phyloP scores from a whole-genome alignment of 345 rosid genomes.

The Barbarea vulgaris region DNA sequence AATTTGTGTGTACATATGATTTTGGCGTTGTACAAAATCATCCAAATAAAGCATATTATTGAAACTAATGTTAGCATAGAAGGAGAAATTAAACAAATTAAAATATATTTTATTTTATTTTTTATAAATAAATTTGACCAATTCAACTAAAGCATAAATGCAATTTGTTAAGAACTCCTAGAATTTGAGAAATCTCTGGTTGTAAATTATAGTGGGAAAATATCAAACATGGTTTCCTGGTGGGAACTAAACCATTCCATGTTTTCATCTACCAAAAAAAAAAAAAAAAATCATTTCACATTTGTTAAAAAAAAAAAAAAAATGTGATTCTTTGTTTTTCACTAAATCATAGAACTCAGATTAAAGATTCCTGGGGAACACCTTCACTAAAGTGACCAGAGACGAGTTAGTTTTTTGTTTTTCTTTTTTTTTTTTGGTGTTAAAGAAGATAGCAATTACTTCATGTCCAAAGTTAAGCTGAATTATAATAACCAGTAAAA shows the following conservation, averaged over 20 bases:
- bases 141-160: conserved; percentile 4
- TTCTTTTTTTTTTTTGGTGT: not conserved
- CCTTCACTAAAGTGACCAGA: not conserved
- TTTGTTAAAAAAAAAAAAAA: not conserved
- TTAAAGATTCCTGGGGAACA: not conserved
- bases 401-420: not conserved
- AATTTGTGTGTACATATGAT: not conserved
- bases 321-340: not conserved
- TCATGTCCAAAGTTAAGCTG: conserved; percentile 12
- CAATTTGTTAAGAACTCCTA: not conserved
- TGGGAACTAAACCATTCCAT: not conserved
- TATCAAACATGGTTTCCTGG: conserved; percentile 15
- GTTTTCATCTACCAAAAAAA: not conserved
- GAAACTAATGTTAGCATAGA: not conserved
- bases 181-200: not conserved
- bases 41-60: not conserved
- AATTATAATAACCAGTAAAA: conserved; percentile 1
- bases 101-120: not conserved
- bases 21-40: not conserved
- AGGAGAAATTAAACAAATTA: not conserved
- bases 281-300: not conserved
- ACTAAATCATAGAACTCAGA: not conserved
- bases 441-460: conserved; percentile 1
- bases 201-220: conserved; percentile 4
- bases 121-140: conserved; percentile 11